These are phyloP conservation scores for Purshia tridentata DNA, from an alignment of 306 rosid species.

Conservation along the genomic window DNA sequence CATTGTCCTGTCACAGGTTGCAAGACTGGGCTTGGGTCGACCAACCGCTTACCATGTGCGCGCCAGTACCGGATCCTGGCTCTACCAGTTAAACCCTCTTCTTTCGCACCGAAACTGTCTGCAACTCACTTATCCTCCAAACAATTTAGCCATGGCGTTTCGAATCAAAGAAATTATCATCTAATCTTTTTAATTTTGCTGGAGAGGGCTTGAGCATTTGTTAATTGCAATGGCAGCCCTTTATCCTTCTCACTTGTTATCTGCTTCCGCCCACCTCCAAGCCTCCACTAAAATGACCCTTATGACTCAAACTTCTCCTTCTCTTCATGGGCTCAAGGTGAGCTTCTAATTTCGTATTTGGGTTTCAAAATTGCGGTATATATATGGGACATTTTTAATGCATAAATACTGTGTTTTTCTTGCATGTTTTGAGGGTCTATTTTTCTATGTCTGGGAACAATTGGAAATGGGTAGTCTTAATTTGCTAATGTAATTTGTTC, in stretches of 20 bases:
- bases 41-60: neutral
- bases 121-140: conserved; percentile 15
- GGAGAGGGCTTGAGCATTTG: neutral
- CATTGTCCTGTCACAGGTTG: too few relatives aligned
- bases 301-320: conserved; percentile 23
- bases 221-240: conserved; percentile 44
- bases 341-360: neutral
- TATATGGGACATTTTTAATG: neutral
- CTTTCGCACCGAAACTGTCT: neutral
- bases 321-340: conserved; percentile 46
- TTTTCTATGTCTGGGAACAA: too few relatives aligned
- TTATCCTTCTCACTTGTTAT: conserved; percentile 44
- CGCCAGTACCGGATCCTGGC: neutral
- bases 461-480: neutral
- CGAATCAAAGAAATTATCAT: conserved; percentile 2
- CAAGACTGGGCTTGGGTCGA: too few relatives aligned
- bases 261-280: conserved; percentile 47
- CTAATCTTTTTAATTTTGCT: neutral
- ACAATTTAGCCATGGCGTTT: conserved; percentile 23
- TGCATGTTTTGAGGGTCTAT: neutral
- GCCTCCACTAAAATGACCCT: conserved; percentile 31
- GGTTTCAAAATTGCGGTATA: neutral
- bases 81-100: conserved; percentile 16
- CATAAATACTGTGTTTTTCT: neutral
- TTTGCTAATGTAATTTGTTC: neutral